A percentile compares a stretch with the other conserved stretches of the same genome.
Conservation (phyloP, 2,329 filamentous ascomycete genomes). For the Aspergillus pseudotamarii region DNA sequence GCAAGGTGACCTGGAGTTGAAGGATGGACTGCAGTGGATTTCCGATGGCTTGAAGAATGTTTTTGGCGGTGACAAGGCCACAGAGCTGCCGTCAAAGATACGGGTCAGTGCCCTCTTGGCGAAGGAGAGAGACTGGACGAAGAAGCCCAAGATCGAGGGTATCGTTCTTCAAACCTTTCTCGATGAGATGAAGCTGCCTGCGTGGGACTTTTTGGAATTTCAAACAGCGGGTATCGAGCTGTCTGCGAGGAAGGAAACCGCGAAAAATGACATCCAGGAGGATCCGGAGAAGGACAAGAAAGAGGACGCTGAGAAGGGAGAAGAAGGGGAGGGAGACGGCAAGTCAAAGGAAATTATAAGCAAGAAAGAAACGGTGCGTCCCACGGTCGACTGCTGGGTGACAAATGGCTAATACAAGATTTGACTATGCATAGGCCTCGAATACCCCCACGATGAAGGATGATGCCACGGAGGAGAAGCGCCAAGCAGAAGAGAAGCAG, state of each 20-base stretch:
- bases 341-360: background rate
- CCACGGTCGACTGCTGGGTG: background rate
- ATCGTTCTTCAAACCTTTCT: background rate
- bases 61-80: background rate
- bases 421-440: background rate
- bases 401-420: background rate
- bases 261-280: background rate
- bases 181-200: background rate
- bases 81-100: background rate
- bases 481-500: background rate
- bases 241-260: background rate
- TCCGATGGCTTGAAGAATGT: background rate
- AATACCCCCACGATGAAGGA: background rate
- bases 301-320: background rate
- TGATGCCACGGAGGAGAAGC: background rate
- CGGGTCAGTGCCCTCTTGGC: background rate
- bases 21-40: background rate
- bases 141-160: background rate
- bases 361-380: background rate
- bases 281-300: background rate
- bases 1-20: background rate
- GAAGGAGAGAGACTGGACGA: background rate
- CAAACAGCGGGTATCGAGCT: background rate
- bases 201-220: background rate
- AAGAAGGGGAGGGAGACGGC: background rate